Conservation (phyloP, 352 stramenopile genomes). For the Pythium phragmiticola region DNA sequence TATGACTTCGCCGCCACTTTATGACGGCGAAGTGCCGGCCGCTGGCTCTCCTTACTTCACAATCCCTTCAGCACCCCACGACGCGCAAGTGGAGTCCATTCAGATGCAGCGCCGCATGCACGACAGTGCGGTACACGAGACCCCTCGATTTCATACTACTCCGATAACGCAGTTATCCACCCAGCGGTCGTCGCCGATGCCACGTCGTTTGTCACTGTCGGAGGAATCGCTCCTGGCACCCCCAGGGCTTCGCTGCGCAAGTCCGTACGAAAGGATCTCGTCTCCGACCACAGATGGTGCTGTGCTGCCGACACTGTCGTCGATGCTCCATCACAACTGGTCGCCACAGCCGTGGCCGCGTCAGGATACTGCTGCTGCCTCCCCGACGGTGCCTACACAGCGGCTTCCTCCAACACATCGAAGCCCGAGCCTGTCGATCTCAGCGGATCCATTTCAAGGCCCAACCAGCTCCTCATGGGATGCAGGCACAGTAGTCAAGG, state of each 20-base stretch:
- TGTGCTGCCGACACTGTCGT: constrained; percentile 17
- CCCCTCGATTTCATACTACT: not conserved
- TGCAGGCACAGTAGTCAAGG: not conserved
- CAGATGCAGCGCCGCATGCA: constrained; percentile 16
- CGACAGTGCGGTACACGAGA: not conserved
- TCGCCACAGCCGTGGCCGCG: constrained; percentile 9
- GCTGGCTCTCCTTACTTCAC: constrained; percentile 1
- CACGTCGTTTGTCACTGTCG: not conserved
- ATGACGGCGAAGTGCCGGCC: constrained; percentile 11
- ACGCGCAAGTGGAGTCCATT: not conserved
- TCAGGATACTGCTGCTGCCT: not conserved
- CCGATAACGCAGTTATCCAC: not conserved
- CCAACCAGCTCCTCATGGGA: not conserved
- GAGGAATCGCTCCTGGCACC: constrained; percentile 5
- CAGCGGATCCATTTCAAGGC: not conserved
- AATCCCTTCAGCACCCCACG: not conserved
- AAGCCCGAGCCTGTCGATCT: constrained; percentile 4
- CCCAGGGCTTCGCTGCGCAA: not conserved
- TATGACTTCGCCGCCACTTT: constrained; percentile 9
- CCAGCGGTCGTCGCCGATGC: not conserved
- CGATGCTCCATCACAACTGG: constrained; percentile 21
- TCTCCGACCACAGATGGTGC: constrained; percentile 13
- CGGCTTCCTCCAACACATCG: constrained; percentile 7
- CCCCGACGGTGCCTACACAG: not conserved
- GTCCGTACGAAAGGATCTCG: not conserved